Percentiles rank a stretch among this genome's conserved stretches.
Conservation (phyloP, 2,329 filamentous ascomycete genomes). For the Tolypocladium nubicola region DNA sequence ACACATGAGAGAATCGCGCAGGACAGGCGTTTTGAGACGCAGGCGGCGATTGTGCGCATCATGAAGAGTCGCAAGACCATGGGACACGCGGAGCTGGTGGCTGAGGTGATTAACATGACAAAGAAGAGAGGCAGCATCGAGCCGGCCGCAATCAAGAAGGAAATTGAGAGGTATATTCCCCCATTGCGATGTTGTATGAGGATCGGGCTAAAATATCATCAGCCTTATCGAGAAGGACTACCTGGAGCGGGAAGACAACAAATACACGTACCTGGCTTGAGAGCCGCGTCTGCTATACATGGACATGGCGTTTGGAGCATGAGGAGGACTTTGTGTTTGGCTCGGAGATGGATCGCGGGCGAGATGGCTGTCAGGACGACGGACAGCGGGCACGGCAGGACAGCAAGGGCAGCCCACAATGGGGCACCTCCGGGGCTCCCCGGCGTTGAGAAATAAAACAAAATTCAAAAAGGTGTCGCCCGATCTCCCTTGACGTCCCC, state of each 20-base stretch:
- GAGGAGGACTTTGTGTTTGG: not conserved
- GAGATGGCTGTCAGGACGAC: not conserved
- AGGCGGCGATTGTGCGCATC: constrained; percentile 91
- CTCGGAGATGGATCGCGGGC: not conserved
- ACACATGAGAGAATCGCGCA: constrained; percentile 84
- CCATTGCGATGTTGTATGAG: not conserved
- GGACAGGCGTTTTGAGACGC: constrained; percentile 90
- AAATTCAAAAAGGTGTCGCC: not conserved
- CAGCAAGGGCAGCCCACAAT: not conserved
- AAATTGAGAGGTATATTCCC: constrained; percentile 73
- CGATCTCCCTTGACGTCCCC: not conserved
- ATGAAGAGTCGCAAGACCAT: constrained; percentile 92
- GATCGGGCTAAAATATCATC: constrained; percentile 1
- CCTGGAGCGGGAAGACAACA: constrained; percentile 65
- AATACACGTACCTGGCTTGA: constrained; percentile 58
- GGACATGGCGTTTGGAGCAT: not conserved
- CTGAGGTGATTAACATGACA: constrained; percentile 86
- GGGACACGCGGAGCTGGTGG: constrained; percentile 75
- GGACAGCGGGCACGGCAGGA: not conserved
- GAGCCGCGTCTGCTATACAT: not conserved
- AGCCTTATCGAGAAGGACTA: constrained; percentile 92
- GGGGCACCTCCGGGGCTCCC: not conserved
- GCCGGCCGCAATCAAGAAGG: constrained; percentile 82
- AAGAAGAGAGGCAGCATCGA: constrained; percentile 79
- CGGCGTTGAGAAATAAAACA: not conserved